Conservation (phyloP, 176 grass and related monocot genomes). For the Tuctoria greenei region DNA sequence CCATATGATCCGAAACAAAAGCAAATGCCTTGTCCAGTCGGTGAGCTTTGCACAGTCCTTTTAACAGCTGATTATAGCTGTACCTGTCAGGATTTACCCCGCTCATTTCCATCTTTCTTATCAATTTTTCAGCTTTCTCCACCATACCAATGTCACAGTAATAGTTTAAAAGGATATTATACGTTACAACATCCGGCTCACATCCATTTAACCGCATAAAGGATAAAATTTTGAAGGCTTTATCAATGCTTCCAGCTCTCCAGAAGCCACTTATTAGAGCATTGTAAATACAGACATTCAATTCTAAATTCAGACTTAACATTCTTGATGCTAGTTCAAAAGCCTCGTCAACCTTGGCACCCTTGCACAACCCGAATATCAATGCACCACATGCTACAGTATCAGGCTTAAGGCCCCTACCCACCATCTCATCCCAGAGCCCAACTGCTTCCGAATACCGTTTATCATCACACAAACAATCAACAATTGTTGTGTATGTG, state of each 20-base stretch:
- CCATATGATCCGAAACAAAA: slow-evolving; percentile 68
- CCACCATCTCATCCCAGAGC: slow-evolving; percentile 66
- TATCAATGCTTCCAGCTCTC: slow-evolving; percentile 49
- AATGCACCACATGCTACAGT: slow-evolving; percentile 55
- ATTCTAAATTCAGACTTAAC: slow-evolving; percentile 59
- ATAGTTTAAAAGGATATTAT: slow-evolving; percentile 53
- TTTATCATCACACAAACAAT: slow-evolving; percentile 50
- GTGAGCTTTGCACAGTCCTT: slow-evolving; percentile 72
- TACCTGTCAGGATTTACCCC: slow-evolving; percentile 62
- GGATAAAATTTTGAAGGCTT: slow-evolving; percentile 58
- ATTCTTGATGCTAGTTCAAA: slow-evolving; percentile 58
- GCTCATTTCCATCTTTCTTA: slow-evolving; percentile 54
- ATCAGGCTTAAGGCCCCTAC: slow-evolving; percentile 51
- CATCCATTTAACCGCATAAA: slow-evolving; percentile 51
- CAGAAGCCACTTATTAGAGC: slow-evolving; percentile 70
- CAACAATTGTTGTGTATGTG: slow-evolving; percentile 57
- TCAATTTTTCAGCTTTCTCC: slow-evolving; percentile 44
- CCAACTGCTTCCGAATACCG: slow-evolving; percentile 48
- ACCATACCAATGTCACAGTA: slow-evolving; percentile 48
- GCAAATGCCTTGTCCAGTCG: slow-evolving; percentile 62
- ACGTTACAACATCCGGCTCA: slow-evolving; percentile 57
- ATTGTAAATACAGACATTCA: slow-evolving; percentile 62
- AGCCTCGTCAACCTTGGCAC: slow-evolving; percentile 58
- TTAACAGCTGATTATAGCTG: slow-evolving; percentile 72
- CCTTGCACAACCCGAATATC: slow-evolving; percentile 63